These are phyloP conservation scores for Ganoderma meredithae DNA, from an alignment of 1,284 basidiomycete genomes.

Conservation along the genomic window DNA sequence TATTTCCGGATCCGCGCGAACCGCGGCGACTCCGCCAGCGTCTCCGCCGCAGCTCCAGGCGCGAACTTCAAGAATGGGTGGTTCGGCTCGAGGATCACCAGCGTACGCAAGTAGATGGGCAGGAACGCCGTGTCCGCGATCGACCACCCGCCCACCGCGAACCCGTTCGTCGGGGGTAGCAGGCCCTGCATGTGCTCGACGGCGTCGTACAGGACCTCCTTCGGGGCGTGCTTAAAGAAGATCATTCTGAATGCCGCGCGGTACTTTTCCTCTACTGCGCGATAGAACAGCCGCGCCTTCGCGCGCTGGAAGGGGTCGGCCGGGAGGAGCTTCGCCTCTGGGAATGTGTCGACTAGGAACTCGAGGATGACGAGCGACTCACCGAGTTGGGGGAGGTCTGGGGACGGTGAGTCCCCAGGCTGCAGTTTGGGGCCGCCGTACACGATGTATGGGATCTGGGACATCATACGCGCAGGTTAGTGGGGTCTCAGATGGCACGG, in stretches of 20 bases:
- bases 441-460: conserved; percentile 57
- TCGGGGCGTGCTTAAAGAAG: conserved; percentile 44
- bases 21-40: conserved; percentile 32
- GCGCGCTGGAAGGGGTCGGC: conserved; percentile 63
- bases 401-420: conserved; percentile 57
- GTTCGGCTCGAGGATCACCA: conserved; percentile 37
- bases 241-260: conserved; percentile 40
- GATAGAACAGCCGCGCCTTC: conserved; percentile 65
- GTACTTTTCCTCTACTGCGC: conserved; percentile 54
- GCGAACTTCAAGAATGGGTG: conserved; percentile 36
- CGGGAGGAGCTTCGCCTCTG: conserved; percentile 54
- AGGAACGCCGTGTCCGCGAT: conserved; percentile 61
- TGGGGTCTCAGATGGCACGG: conserved; percentile 19
- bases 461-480: background rate
- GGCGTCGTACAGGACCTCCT: conserved; percentile 46
- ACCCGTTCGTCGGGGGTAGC: conserved; percentile 39
- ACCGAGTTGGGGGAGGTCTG: conserved; percentile 59
- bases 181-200: conserved; percentile 43
- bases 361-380: conserved; percentile 71
- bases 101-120: conserved; percentile 44
- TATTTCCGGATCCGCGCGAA: conserved; percentile 44
- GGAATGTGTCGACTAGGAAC: conserved; percentile 65
- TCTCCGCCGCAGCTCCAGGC: conserved; percentile 36
- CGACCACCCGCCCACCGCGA: conserved; percentile 48
- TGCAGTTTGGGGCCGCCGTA: conserved; percentile 62